Evolutionary conservation across 1,284 basidiomycete species (phyloP).

Genomic region (Microbotryum lychnidis-dioicae): DNA sequence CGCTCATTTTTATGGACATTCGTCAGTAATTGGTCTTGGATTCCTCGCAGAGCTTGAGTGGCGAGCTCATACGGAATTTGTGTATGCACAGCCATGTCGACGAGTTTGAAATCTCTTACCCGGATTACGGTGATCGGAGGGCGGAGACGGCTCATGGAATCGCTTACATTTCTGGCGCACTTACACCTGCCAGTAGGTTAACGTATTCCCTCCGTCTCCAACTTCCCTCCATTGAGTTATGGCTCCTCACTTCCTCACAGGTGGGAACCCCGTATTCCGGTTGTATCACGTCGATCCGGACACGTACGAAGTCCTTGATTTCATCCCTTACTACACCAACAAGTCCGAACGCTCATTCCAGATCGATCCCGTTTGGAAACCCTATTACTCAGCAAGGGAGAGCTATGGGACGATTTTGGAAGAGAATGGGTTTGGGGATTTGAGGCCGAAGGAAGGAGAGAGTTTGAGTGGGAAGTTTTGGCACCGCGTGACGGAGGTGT

Average conservation of each 20-base stretch:
- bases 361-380: constrained; percentile 48
- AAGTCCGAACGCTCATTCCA: constrained; percentile 26
- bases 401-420: constrained; percentile 37
- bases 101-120: constrained; percentile 54
- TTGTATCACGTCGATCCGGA: constrained; percentile 51
- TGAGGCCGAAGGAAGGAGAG: constrained; percentile 13
- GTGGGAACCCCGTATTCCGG: constrained; percentile 49
- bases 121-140: constrained; percentile 46
- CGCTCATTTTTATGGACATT: constrained; percentile 49
- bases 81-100: constrained; percentile 39
- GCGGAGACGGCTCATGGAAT: constrained; percentile 50
- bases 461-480: constrained; percentile 50
- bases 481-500: constrained; percentile 54
- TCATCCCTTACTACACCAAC: constrained; percentile 41
- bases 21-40: constrained; percentile 32
- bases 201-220: too few species aligned
- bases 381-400: constrained; percentile 52
- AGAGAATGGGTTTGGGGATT: not conserved
- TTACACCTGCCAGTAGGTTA: constrained; percentile 50
- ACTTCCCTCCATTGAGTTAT: not conserved
- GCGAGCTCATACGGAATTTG: not conserved
- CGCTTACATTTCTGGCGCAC: constrained; percentile 49
- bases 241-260: not conserved
- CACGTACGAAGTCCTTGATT: constrained; percentile 51
- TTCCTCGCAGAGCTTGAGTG: not conserved